These are phyloP conservation scores for Exophiala xenobiotica DNA, from an alignment of 2,329 filamentous ascomycete species.

Conservation along the genomic window DNA sequence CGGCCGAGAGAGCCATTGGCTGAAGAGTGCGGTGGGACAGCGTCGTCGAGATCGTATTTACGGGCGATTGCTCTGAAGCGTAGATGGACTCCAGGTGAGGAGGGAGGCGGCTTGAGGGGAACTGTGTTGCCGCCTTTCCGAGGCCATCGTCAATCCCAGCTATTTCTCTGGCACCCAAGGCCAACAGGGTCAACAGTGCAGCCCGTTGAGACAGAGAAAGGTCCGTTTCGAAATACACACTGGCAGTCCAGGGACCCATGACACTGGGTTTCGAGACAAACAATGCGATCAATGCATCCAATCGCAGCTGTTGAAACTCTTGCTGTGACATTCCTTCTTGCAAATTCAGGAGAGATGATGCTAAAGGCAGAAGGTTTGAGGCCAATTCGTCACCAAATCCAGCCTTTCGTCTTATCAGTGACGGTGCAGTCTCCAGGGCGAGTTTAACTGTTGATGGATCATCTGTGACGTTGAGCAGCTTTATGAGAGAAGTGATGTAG, in stretches of 20 bases:
- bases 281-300: constrained; percentile 80
- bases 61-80: constrained; percentile 49
- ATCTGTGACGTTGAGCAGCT: constrained; percentile 66
- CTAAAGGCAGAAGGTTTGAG: constrained; percentile 79
- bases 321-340: constrained; percentile 83
- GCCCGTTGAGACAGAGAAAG: constrained; percentile 84
- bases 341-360: constrained; percentile 71
- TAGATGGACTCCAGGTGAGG: constrained; percentile 72
- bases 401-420: constrained; percentile 82
- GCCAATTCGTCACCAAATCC: constrained; percentile 84
- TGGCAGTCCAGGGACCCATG: constrained; percentile 81
- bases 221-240: constrained; percentile 86
- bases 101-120: constrained; percentile 80
- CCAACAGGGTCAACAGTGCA: constrained; percentile 76
- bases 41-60: constrained; percentile 66
- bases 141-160: constrained; percentile 67
- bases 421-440: constrained; percentile 71
- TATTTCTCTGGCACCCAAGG: constrained; percentile 78
- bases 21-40: constrained; percentile 73
- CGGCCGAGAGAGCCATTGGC: constrained; percentile 77
- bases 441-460: constrained; percentile 82
- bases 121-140: constrained; percentile 49
- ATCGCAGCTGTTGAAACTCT: constrained; percentile 67
- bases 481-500: constrained; percentile 38
- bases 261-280: constrained; percentile 71